Base-by-base conservation (phyloP, 2,329 filamentous ascomycete genomes). In the Penicillium thymicola region DNA sequence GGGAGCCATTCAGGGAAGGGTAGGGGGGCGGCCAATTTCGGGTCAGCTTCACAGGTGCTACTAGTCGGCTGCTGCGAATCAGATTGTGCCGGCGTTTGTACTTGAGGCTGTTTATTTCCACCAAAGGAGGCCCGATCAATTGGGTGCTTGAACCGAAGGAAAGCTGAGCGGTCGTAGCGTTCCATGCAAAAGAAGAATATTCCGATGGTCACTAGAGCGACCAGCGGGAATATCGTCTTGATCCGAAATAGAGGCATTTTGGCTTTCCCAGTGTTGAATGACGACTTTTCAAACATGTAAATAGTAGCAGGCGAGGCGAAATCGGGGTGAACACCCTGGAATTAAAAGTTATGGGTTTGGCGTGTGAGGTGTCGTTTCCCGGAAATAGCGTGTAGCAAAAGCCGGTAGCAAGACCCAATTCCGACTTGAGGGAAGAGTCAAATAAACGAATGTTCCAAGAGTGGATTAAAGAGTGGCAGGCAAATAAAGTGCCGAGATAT, bases 101-200 rank as follows among this genome's bases (percentile, higher is more conserved):
- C 47, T 57, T 59, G 60, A 36, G 62, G 47, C 21, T 59, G 59
- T 48, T 56, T 60, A 40, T 38, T 52, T 37, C 51, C 60, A 37
- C 34, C 7, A 14, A 62, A 45, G 42, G 66, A 51, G 49, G 67
- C 64, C 40, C 65, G 66, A 49, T 74, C 70, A 47, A 71, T 57
- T 25, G 74, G 72, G 38, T 68, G 67, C 58, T 72, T 75, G 59
- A 75, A 71, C 14, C 70, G 69, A 27, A 69, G 57, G 51, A 76
- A 66, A 16, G 73, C 65, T 23, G 71, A 69, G 37, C 67, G 68
- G 51, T 76, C 72, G 55, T 73, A 76, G 49, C 72, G 72, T 54
- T 76, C 67, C 60, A 75, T 67, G 60, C 68, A 70, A 67, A 68
- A 76, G 63, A 76, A 76, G 62, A 76, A 76, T 47, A 75, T 64